Evolutionary conservation across 2,329 filamentous ascomycete species (phyloP).

Genomic region (Colletotrichum cuscutae): DNA sequence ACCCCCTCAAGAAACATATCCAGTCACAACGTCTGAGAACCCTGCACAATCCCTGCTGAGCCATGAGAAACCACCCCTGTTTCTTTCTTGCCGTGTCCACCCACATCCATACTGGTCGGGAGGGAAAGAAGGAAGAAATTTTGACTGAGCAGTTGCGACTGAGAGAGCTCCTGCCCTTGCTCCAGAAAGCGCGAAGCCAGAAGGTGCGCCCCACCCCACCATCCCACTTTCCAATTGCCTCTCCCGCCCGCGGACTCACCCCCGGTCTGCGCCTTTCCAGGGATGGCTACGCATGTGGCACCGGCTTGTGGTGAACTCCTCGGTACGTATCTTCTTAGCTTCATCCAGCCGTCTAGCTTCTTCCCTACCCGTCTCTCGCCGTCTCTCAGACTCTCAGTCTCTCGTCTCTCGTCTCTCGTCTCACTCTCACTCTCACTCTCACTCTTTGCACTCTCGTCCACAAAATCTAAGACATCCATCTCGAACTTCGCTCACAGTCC

Average conservation of each 20-base stretch:
- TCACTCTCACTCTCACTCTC: background rate
- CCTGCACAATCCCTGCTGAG: constrained; percentile 26
- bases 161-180: background rate
- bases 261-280: constrained; percentile 15
- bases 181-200: background rate
- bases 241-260: constrained; percentile 22
- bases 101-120: constrained; percentile 20
- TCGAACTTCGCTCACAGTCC: too few relatives aligned
- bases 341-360: background rate
- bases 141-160: background rate
- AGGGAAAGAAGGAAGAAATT: background rate
- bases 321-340: background rate
- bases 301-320: background rate
- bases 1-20: constrained; percentile 30
- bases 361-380: background rate
- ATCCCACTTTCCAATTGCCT: constrained; percentile 25
- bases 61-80: constrained; percentile 30
- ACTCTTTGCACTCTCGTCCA: background rate
- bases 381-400: background rate
- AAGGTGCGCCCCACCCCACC: constrained; percentile 8
- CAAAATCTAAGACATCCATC: too few relatives aligned
- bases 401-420: background rate
- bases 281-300: constrained; percentile 27
- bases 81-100: background rate
- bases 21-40: constrained; percentile 27